Base-by-base conservation (phyloP, 768 basidiomycete species). In the Serendipita vermifera region DNA sequence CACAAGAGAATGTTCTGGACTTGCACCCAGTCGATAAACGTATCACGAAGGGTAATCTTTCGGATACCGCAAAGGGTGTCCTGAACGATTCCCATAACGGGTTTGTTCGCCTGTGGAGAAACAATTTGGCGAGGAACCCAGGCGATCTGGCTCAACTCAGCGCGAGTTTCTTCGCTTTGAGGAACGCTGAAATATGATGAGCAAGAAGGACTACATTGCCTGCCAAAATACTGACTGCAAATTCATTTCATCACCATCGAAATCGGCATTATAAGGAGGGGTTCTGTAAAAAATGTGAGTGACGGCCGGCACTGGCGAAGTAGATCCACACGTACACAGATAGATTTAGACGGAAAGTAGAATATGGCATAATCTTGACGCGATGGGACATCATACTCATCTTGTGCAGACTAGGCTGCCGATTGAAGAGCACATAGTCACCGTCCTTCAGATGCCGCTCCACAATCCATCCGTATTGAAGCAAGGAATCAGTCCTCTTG, bases 351-450 rank as follows among this genome's bases (percentile, higher is more conserved):
- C 96, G 93, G 75, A 98, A 99, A 56, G 94, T 98, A 20, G 93
- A 98, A 70, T 98, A 97, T 11, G 89, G 87, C 92, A 98, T 96
- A 59, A 98, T 73, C 64, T 87, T 90, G 29, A 98, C 88, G 33
- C 93, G 82, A 73, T 98, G 96, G 69, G 88, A 88, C 96, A 98
- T 98, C 96, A 98, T 98, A 76, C 91, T 94, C 96, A 98, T 98
- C 71, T 99, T 99, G 70, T 99, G 96, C 69, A 98, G 71, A 77
- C 83, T 87, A 9, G 96, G 96, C 67, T 99, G 96, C 55, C 96
- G 93, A 69, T 99, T 98, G 74, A 99, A 98, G 54, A 99, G 73
- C 20, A 97, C 87, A 62, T 75, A 92, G 65, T 99, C 96, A 76
- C 94, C 96, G 66, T 98, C 91, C 72, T 90, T 94, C 61, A 99